Base-by-base conservation (phyloP, 2,329 filamentous ascomycete species). In the Graphilbum fragrans region DNA sequence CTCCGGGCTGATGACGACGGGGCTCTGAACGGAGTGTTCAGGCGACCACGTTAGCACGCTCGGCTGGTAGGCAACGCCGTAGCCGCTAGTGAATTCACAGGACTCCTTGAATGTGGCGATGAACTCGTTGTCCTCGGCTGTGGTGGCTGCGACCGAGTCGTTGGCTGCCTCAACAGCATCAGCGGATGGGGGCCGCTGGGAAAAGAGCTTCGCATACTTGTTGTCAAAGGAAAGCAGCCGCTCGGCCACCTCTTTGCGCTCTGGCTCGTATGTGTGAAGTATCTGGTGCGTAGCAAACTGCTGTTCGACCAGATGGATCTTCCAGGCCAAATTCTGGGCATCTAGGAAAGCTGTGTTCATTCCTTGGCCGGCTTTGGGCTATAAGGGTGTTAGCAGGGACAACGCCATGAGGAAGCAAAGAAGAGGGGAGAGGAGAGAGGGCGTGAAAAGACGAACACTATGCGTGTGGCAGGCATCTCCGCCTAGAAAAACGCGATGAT, bases 291-390 rank as follows among this genome's bases (percentile, higher is more conserved):
- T 64, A 1, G 86, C 85, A 50, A 94, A 85, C 12, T 86, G 86
- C 21, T 72, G 70, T 57, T 94, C 87, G 10, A 95, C 90, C 29
- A 84, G 79, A 56, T 94, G 88, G 39, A 95, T 84, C 66, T 96
- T 96, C 88, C 88, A 96, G 8, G 88, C 88, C 33, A 96, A 69
- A 59, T 95, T 96, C 45, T 86, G 75, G 1, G 86, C 86, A 50
- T 90, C 82, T 39, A 83, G 66, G 61, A 86, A 86, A 4, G 80
- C 81, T 0, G 82, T 82, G 53, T 86, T 86, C 82, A 86, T 86
- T 23, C 82, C 82, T 58, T 86, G 82, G 2, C 82, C 82, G 25
- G 81, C 82, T 64, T 85, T 86, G 31, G 81, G 81, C 50, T 52
- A 19, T 17, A 23, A 3, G 11, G 14, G 17, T 18, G 39, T 44